Base-by-base conservation (phyloP, 2,329 filamentous ascomycete species). In the Aspergillus pseudoviridinutans region DNA sequence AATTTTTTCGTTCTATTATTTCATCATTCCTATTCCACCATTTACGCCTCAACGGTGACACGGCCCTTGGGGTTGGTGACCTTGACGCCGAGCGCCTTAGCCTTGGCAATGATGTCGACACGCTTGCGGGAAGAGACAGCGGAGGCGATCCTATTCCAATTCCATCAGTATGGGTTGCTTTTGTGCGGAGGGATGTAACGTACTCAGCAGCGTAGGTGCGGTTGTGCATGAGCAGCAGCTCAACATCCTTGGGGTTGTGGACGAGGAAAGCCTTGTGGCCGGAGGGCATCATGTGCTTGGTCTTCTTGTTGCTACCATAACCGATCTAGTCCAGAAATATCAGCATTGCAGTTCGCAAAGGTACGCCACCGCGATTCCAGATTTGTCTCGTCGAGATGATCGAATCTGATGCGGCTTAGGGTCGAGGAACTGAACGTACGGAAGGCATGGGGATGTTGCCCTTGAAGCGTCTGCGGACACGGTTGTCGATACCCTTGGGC, bases 261-360 rank as follows among this genome's bases (percentile, higher is more conserved):
- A 99, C 94, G 77, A 97, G 87, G 90, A 99, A 99, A 68, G 93
- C 91, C 88, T 97, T 97, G 90, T 97, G 93, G 83, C 94, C 94
- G 74, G 92, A 96, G 78, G 94, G 94, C 86, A 92, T 96, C 88
- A 97, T 88, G 87, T 95, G 93, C 77, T 91, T 88, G 78, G 94
- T 99, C 88, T 97, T 97, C 87, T 91, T 96, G 91, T 97, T 97
- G 83, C 90, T 94, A 72, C 94, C 92, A 80, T 92, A 99, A 76
- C 94, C 94, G 79, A 99, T 99, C 94, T 97, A 77, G 61, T 53
- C 42, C 56, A 55, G 17, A 49, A 51, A 24, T 29, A 50, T 24
- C 55, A 56, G 61, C 58, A 57, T 64, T 62, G 57, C 22, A 46
- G 51, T 32, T 14, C 29, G 29, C 4, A 10, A 14, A 32, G 10